Evolutionary conservation across 345 rosid species (phyloP).

Genomic region (Microcos paniculata): DNA sequence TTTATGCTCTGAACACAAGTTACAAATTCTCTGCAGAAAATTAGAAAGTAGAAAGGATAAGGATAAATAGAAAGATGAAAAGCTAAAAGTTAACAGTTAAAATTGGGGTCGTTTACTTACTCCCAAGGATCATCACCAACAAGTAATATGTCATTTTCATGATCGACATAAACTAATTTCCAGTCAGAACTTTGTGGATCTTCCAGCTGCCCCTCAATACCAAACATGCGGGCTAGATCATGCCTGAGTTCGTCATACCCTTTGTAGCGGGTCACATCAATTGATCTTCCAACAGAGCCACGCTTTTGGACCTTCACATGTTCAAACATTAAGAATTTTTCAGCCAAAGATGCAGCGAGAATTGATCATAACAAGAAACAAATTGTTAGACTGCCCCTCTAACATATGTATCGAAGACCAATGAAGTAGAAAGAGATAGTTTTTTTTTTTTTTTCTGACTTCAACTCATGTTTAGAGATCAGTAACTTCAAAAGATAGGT

Average conservation of each 20-base stretch:
- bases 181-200: conserved; percentile 90
- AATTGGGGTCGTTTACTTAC: conserved; percentile 43
- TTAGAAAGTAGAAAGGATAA: conserved; percentile 14
- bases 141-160: conserved; percentile 87
- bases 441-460: not conserved
- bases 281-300: conserved; percentile 94
- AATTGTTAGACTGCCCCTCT: not conserved
- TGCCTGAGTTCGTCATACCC: conserved; percentile 81
- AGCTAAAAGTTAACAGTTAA: not conserved
- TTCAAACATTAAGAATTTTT: not conserved
- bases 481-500: not conserved
- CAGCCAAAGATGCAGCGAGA: not conserved
- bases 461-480: not conserved
- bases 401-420: not conserved
- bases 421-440: not conserved
- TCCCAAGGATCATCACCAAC: conserved; percentile 99
- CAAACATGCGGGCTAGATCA: conserved; percentile 94
- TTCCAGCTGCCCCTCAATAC: conserved; percentile 92
- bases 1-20: conserved; percentile 89
- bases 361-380: not conserved
- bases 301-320: conserved; percentile 90
- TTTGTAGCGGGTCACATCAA: conserved; percentile 82
- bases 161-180: conserved; percentile 93
- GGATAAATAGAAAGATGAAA: not conserved
- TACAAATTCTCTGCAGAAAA: conserved; percentile 74